These are phyloP conservation scores for Ammopiptanthus mongolicus DNA, from an alignment of 306 rosid species.

Conservation along the genomic window DNA sequence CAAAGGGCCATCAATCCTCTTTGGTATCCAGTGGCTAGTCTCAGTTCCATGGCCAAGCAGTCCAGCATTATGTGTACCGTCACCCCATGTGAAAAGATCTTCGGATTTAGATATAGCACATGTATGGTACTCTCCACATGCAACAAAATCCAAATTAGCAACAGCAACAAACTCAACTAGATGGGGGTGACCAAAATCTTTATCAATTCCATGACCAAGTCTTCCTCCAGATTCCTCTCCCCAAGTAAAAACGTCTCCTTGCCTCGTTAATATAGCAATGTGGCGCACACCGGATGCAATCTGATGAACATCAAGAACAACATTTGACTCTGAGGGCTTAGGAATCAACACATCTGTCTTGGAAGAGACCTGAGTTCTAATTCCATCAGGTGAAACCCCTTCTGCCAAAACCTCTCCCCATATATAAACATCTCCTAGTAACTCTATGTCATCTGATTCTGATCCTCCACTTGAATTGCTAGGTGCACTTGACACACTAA, in stretches of 20 bases:
- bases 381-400: slow-evolving; percentile 41
- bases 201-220: slow-evolving; percentile 80
- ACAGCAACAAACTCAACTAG: slow-evolving; percentile 56
- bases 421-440: slow-evolving; percentile 64
- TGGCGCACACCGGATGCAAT: slow-evolving; percentile 70
- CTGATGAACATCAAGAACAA: slow-evolving; percentile 66
- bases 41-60: slow-evolving; percentile 83
- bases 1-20: slow-evolving; percentile 53
- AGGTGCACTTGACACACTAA: slow-evolving; percentile 67
- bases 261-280: slow-evolving; percentile 64
- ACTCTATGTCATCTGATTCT: slow-evolving; percentile 73
- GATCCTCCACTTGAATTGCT: slow-evolving; percentile 69
- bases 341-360: slow-evolving; percentile 62
- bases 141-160: slow-evolving; percentile 50
- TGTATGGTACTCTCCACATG: slow-evolving; percentile 88
- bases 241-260: slow-evolving; percentile 96
- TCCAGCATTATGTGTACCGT: slow-evolving; percentile 67
- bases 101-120: slow-evolving; percentile 58
- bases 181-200: slow-evolving; percentile 43
- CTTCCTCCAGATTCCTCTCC: slow-evolving; percentile 92
- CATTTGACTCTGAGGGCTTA: slow-evolving; percentile 62
- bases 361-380: slow-evolving; percentile 32
- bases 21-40: slow-evolving; percentile 81
- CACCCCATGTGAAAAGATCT: slow-evolving; percentile 87
- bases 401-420: slow-evolving; percentile 85